Evolutionary conservation across 2,329 filamentous ascomycete genomes (phyloP), one percentile per base, ranked within the genome.

Genomic region (Paecilomyces niveus): DNA sequence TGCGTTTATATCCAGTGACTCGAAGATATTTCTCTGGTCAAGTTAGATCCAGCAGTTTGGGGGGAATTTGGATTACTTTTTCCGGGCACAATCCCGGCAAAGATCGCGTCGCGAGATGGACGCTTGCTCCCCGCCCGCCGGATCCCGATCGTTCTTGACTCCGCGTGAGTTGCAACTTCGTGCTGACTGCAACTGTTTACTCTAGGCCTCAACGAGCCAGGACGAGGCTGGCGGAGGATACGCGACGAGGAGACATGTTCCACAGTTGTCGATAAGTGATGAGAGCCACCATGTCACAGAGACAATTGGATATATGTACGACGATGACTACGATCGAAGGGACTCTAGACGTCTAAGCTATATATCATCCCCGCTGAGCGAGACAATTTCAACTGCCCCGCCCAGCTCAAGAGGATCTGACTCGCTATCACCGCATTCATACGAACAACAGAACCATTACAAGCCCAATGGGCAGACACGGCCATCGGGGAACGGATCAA

Each of bases 201-300:
- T 15, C 21, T 45, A 79, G 77, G 73, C 76, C 68, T 74, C 76
- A 68, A 71, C 69, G 59, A 71, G 69, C 61, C 67, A 70, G 61
- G 70, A 73, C 63, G 74, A 74, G 64, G 69, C 72, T 66, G 71
- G 71, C 65, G 74, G 72, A 69, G 72, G 72, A 69, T 81, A 81
- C 74, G 75, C 81, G 65, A 74, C 77, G 66, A 78, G 81, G 62
- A 79, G 81, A 68, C 85, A 87, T 76, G 77, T 76, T 64, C 79
- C 84, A 62, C 82, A 86, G 65, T 78, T 87, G 61, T 86, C 84
- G 66, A 87, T 96, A 73, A 94, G 89, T 74, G 92, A 96, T 76
- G 89, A 92, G 61, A 91, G 84, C 76, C 91, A 96, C 77, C 92
- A 96, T 83, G 90, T 96, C 72, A 96, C 92, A 58, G 92, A 96